A percentile compares a stretch with the other conserved stretches of the same genome.
Conservation (phyloP, 2,329 filamentous ascomycete species). For the Ascochyta pisi region DNA sequence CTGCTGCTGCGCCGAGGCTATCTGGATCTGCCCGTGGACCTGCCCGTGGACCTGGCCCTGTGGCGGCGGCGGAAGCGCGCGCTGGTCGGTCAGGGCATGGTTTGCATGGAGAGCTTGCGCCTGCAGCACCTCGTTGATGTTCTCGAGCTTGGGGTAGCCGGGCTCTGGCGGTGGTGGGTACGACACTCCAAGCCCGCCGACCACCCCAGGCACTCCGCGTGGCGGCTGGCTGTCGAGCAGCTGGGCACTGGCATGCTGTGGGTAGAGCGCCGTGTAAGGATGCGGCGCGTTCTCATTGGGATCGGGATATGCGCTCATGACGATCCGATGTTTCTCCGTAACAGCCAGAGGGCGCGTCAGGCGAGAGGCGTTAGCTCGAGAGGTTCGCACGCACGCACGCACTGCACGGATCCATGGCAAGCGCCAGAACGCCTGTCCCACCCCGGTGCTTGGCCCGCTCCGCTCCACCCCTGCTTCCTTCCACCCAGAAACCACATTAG, state of each 20-base stretch:
- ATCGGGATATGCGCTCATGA: constrained; percentile 17
- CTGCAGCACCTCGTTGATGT: constrained; percentile 47
- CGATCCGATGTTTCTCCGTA: constrained; percentile 13
- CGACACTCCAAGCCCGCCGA: neutral
- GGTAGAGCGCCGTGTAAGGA: constrained; percentile 17
- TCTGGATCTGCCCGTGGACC: constrained; percentile 9
- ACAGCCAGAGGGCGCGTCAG: constrained; percentile 1
- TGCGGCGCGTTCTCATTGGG: constrained; percentile 13
- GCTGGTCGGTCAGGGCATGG: constrained; percentile 41
- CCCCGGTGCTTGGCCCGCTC: neutral
- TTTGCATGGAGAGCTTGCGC: constrained; percentile 46
- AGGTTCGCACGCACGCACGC: neutral
- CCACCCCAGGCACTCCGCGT: constrained; percentile 1
- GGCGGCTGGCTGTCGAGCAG: constrained; percentile 13
- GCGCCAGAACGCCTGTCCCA: neutral
- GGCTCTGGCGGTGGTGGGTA: constrained; percentile 13
- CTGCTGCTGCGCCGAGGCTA: constrained; percentile 6
- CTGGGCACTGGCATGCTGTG: constrained; percentile 18
- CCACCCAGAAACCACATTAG: too few species aligned
- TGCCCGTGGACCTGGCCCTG: too few species aligned
- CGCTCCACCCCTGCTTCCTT: neutral
- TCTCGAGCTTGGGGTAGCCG: constrained; percentile 46
- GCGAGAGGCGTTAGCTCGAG: constrained; percentile 16
- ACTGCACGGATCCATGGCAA: too few species aligned
- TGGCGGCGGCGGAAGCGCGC: constrained; percentile 17